Conservation (phyloP, 208 protist genomes). For the Crithidia expoeki region DNA sequence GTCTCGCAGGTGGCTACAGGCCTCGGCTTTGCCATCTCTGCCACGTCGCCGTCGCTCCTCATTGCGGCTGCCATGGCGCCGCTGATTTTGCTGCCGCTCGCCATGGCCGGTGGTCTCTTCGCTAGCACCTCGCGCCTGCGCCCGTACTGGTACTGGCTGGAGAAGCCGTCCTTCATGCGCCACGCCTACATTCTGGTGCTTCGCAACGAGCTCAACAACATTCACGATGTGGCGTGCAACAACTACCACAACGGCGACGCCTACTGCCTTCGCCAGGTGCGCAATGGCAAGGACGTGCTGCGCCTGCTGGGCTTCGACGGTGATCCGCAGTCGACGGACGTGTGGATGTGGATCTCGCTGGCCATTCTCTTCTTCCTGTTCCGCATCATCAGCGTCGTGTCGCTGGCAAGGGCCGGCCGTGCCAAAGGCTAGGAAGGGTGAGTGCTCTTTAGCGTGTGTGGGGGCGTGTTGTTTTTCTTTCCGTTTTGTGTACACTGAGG, state of each 20-base stretch:
- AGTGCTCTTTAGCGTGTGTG: no score
- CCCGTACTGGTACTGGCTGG: constrained; percentile 83
- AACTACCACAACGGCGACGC: constrained; percentile 36
- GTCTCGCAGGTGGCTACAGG: no score
- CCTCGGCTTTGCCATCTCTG: no score
- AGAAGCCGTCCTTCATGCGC: constrained; percentile 78
- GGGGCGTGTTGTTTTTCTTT: no score
- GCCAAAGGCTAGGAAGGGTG: constrained; percentile 9
- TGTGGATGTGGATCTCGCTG: constrained; percentile 75
- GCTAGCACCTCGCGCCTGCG: constrained; percentile 66
- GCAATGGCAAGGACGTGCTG: constrained; percentile 60
- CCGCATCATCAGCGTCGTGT: constrained; percentile 35
- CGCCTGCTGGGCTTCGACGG: constrained; percentile 54
- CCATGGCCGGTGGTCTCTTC: constrained; percentile 65
- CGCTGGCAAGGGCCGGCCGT: constrained; percentile 35
- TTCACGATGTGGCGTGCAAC: constrained; percentile 63
- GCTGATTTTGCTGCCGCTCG: constrained; percentile 66
- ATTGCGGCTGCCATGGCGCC: constrained; percentile 57
- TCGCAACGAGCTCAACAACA: constrained; percentile 67
- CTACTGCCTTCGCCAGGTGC: constrained; percentile 55
- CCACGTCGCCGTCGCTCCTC: no score
- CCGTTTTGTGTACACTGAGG: no score
- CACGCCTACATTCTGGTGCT: constrained; percentile 67
- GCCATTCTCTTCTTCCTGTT: constrained; percentile 56
- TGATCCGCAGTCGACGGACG: constrained; percentile 46